Evolutionary conservation across 192 early-diverging fungal genomes (phyloP), one percentile per base, ranked within the genome.

Genomic region (Coemansia sp.): DNA sequence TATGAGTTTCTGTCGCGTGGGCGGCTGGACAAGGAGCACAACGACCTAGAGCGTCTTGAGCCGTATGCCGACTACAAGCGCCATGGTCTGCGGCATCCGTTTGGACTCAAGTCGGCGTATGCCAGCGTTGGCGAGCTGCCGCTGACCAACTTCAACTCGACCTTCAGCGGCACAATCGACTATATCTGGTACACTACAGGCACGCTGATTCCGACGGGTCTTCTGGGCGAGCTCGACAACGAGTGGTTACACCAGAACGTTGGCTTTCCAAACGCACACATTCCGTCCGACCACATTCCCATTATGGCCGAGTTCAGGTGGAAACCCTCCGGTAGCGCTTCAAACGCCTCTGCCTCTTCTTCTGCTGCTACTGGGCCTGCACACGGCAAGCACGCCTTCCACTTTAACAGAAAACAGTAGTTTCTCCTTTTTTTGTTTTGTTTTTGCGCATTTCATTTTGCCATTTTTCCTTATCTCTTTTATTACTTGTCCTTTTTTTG

Each of bases 131-230:
- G 77, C 15, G 91, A 95, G 61, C 76, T 98, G 40, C 90, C 90
- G n/a, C 91, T 95, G 82, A 99, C 97, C 15, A 99, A 96, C 68
- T 93, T 86, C 72, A 94, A 90, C 13, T 93, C 95, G n/a, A 74
- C 68, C 1, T 99, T 92, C 71, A 87, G 85, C 60, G 95, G 92
- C 0, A 90, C 90, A 16, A 93, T 99, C 63, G 97, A 99, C 84
- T 96, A 97, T 70, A 92, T 99, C 56, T 99, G 93, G 90, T 94
- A 94, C 79, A 86, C 90, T 6, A 89, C 84, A 16, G 88, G 87
- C 40, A 88, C 90, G 21, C 79, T 97, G 19, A 85, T 76, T 12
- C 89, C 94, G 9, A 86, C 92, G 10, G 94, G 94, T 6, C 67
- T 98, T 13, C 70, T 99, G 64, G 91, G 90, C 12, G 86, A 86